Conservation (phyloP, 2,329 filamentous ascomycete genomes). For the Chaetomiaceae sp. region DNA sequence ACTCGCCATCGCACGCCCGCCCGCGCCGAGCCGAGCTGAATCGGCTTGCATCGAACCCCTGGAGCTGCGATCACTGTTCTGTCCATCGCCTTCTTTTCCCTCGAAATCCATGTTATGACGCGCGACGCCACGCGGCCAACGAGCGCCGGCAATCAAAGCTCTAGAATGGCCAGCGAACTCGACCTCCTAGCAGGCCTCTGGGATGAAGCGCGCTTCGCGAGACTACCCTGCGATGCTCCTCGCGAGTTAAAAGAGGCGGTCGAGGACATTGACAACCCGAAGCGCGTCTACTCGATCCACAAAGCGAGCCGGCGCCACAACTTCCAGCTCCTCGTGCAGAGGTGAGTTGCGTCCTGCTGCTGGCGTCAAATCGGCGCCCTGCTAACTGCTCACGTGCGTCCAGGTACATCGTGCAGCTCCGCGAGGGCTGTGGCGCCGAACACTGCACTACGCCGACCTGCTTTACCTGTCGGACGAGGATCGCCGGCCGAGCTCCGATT, state of each 20-base stretch:
- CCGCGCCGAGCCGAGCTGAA: neutral
- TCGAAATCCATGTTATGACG: conserved; percentile 41
- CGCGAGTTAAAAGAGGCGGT: conserved; percentile 49
- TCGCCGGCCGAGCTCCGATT: conserved; percentile 60
- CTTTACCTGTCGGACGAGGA: conserved; percentile 67
- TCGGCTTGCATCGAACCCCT: too few species aligned
- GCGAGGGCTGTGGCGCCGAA: conserved; percentile 66
- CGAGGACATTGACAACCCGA: conserved; percentile 55
- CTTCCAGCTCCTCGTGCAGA: conserved; percentile 62
- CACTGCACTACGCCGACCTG: conserved; percentile 71
- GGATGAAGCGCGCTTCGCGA: conserved; percentile 54
- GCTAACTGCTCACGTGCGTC: conserved; percentile 13
- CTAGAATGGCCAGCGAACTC: conserved; percentile 32
- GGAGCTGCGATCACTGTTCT: too few species aligned
- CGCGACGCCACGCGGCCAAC: conserved; percentile 36
- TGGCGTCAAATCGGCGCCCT: neutral
- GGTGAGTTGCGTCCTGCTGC: conserved; percentile 37
- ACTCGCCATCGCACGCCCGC: neutral
- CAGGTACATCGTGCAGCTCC: conserved; percentile 76
- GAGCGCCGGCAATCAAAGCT: conserved; percentile 26
- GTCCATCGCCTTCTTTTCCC: neutral
- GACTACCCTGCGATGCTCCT: conserved; percentile 55
- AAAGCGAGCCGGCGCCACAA: conserved; percentile 55
- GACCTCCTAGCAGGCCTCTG: conserved; percentile 54
- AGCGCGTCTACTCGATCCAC: conserved; percentile 54